Evolutionary conservation across 1,139 yeast genomes (phyloP).

Genomic region (Sugiyamaella novakii): DNA sequence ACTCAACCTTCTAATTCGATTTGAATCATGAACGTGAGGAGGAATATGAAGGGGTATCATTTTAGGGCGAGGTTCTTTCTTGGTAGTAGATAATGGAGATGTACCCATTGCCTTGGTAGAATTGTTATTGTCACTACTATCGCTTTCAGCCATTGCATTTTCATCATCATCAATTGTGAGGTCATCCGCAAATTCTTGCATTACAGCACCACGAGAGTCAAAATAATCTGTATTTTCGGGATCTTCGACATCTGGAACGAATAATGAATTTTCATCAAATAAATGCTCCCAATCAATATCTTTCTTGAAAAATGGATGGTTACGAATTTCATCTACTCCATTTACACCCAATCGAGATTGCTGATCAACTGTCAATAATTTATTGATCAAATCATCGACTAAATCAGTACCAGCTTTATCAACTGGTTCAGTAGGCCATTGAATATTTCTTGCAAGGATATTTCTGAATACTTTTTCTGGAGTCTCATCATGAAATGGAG

Average conservation of each 20-base stretch:
- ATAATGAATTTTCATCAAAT: conserved; percentile 71
- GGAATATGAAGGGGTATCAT: conserved; percentile 53
- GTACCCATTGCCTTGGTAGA: conserved; percentile 2
- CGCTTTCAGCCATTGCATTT: conserved; percentile 24
- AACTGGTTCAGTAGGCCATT: conserved; percentile 75
- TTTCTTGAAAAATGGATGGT: conserved; percentile 72
- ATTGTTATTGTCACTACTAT: conserved; percentile 23
- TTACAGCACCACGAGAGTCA: conserved; percentile 81
- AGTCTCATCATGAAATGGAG: conserved; percentile 87
- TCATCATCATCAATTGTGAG: conserved; percentile 26
- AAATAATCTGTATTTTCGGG: conserved; percentile 93
- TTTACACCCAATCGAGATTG: conserved; percentile 66
- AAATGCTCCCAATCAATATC: conserved; percentile 70
- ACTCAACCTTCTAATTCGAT: conserved; percentile 60
- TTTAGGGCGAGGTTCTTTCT: conserved; percentile 24
- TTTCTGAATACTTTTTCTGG: conserved; percentile 83
- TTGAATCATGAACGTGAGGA: conserved; percentile 63
- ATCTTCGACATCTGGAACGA: conserved; percentile 75
- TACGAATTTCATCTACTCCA: conserved; percentile 77
- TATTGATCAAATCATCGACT: conserved; percentile 73
- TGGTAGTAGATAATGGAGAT: conserved; percentile 13
- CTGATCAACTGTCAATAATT: conserved; percentile 65
- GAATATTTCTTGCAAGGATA: conserved; percentile 69
- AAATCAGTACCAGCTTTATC: conserved; percentile 53
- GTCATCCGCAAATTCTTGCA: conserved; percentile 40